Evolutionary conservation across 345 rosid species (phyloP).

Genomic region (Lumnitzera littorea): DNA sequence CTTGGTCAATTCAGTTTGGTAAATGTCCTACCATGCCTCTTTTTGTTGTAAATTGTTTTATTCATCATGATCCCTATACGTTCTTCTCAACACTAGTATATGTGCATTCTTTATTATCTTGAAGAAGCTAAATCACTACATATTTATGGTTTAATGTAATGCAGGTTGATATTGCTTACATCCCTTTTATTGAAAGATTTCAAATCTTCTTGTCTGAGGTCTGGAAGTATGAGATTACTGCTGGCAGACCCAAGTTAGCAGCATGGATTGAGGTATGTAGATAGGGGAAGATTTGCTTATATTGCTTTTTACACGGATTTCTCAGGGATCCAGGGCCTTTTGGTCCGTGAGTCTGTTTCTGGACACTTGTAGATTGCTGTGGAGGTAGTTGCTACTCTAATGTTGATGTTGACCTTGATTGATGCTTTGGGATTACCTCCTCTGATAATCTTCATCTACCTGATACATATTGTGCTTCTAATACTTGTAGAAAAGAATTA

Average conservation of each 20-base stretch:
- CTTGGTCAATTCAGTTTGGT: slow-evolving; percentile 80
- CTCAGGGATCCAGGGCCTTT: not conserved
- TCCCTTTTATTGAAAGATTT: slow-evolving; percentile 62
- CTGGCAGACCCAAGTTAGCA: slow-evolving; percentile 66
- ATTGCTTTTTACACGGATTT: not conserved
- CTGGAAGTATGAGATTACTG: slow-evolving; percentile 47
- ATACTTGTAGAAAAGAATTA: not conserved
- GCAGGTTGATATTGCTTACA: slow-evolving; percentile 74
- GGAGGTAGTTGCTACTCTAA: not conserved
- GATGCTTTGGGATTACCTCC: not conserved
- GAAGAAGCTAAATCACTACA: no score
- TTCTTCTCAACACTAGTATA: no score
- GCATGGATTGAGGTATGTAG: slow-evolving; percentile 67
- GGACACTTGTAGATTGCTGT: no score
- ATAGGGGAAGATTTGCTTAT: not conserved
- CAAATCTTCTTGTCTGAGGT: slow-evolving; percentile 39
- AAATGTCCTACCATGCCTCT: slow-evolving; percentile 4
- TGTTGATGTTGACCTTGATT: not conserved
- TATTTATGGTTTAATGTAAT: not conserved
- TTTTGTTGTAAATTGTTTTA: no score
- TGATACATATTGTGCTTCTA: not conserved
- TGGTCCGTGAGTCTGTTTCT: no score
- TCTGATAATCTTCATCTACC: not conserved
- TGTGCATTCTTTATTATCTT: no score
- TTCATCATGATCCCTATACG: no score